Percentiles rank a stretch among this genome's conserved stretches.
These are phyloP conservation scores for Rhizopus delemar DNA, from an alignment of 371 early-diverging fungal genomes.

Conservation along the genomic window DNA sequence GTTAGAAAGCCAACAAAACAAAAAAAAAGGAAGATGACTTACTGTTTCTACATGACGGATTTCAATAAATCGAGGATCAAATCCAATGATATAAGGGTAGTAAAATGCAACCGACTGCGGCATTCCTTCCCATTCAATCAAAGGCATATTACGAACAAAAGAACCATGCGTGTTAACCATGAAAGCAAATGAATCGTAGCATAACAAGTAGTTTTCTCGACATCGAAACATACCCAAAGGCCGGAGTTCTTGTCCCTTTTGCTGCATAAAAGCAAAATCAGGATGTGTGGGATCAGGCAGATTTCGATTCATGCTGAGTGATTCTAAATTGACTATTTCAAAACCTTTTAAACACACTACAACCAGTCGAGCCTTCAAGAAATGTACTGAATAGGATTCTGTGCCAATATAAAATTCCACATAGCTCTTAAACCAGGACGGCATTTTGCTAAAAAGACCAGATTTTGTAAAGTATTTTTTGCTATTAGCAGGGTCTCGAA, in stretches of 20 bases:
- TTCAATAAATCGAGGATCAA: conserved; percentile 88
- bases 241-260: conserved; percentile 37
- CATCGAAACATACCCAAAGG: conserved; percentile 87
- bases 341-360: conserved; percentile 83
- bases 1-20: not conserved
- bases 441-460: conserved; percentile 45
- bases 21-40: conserved; percentile 20
- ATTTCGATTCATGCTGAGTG: conserved; percentile 63
- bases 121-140: conserved; percentile 57
- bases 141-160: conserved; percentile 14
- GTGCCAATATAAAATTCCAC: conserved; percentile 84
- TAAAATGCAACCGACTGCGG: conserved; percentile 68
- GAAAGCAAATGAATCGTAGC: conserved; percentile 91
- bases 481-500: conserved; percentile 43
- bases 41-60: conserved; percentile 83
- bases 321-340: conserved; percentile 81
- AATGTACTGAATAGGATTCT: conserved; percentile 72
- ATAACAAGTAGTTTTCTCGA: conserved; percentile 79
- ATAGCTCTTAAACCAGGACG: conserved; percentile 43
- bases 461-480: conserved; percentile 36
- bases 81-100: conserved; percentile 87
- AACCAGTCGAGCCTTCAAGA: conserved; percentile 71
- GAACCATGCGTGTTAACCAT: conserved; percentile 75
- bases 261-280: conserved; percentile 42
- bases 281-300: conserved; percentile 41